A percentile compares a stretch with the other conserved stretches of the same genome.
These are phyloP conservation scores for Nakaseomyces glabratus DNA, from an alignment of 1,139 yeast species.

Conservation along the genomic window DNA sequence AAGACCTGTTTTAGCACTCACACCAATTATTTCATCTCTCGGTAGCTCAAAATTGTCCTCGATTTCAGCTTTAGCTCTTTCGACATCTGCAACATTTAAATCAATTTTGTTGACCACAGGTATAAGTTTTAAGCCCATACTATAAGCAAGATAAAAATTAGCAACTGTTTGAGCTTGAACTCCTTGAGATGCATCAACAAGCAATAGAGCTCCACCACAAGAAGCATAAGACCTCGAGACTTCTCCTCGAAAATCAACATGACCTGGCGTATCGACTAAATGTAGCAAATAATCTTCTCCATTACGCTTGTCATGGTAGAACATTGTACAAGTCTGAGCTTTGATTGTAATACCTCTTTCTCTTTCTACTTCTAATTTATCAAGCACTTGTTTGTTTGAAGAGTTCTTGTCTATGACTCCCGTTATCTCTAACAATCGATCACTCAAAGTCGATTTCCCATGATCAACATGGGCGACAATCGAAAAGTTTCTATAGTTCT, in stretches of 20 bases:
- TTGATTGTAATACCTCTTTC: conserved; percentile 95
- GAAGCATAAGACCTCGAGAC: conserved; percentile 91
- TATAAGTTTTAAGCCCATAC: conserved; percentile 68
- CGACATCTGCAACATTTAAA: conserved; percentile 72
- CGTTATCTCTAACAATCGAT: conserved; percentile 74
- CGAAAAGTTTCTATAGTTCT: conserved; percentile 79
- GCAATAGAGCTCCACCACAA: conserved; percentile 84
- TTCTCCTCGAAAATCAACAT: conserved; percentile 91
- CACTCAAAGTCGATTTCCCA: conserved; percentile 90
- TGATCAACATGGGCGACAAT: conserved; percentile 98
- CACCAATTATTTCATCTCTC: conserved; percentile 65
- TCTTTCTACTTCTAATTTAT: conserved; percentile 86
- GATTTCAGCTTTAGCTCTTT: conserved; percentile 72
- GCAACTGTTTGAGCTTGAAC: conserved; percentile 98
- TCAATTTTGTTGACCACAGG: conserved; percentile 93
- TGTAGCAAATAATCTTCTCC: conserved; percentile 72
- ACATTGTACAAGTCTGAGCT: conserved; percentile 94
- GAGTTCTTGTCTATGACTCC: conserved; percentile 73
- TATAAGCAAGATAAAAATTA: conserved; percentile 81
- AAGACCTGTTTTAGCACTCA: conserved; percentile 86
- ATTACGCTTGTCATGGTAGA: conserved; percentile 50
- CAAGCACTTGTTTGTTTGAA: conserved; percentile 74
- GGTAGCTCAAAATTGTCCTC: conserved; percentile 75
- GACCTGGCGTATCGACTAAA: conserved; percentile 96
- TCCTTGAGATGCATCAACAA: conserved; percentile 94